Base-by-base conservation (phyloP, 2,329 filamentous ascomycete genomes). In the Colletotrichum horii region DNA sequence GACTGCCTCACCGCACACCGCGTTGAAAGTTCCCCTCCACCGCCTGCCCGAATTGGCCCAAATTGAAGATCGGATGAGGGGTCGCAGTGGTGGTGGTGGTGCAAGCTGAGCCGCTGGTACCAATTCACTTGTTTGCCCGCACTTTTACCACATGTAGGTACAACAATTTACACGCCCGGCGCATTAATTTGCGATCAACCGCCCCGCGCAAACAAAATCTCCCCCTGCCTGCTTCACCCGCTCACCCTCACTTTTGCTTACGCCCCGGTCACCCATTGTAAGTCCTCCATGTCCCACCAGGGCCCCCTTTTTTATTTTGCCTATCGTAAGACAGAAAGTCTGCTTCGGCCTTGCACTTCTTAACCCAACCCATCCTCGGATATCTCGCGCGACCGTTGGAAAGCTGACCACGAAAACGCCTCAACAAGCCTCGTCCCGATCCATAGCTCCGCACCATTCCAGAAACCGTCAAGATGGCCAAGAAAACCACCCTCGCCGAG, bases 401-500 rank as follows among this genome's bases (percentile, higher is more conserved):
- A 64, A 64, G 36, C 67, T 66, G 56, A 70, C 67, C 58, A 38
- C 58, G 43, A 34, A 52, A 34, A 64, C 68, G 68, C 68, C 68
- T 71, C 68, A 22, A 36, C 22, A 32, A 38, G 34, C 52, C 24
- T 58, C 66, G 58, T 34, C 28, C 32, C 38, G 43, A 73, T 38
- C 34, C n/a, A 22, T 56, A 66, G 56, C 28, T 43, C 55, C 38
- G 64, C 74, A 78, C 70, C 74, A 66, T 60, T 36, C 62, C 74
- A 66, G 67, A 52, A 65, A 75, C 69, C 69, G 70, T 77, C 78
- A 87, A 81, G 68, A 93, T 92, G 90, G 90, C 91, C 56, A 87
- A 97, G 89, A 92, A 93, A 79, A 94, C 94, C 66, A 96, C 93
- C 65, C 92, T 96, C 75, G 89, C 94, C 82, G 93, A 98, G 82